These are phyloP conservation scores for Coniosporium apollinis DNA, from an alignment of 495 filamentous ascomycete species.

Conservation along the genomic window DNA sequence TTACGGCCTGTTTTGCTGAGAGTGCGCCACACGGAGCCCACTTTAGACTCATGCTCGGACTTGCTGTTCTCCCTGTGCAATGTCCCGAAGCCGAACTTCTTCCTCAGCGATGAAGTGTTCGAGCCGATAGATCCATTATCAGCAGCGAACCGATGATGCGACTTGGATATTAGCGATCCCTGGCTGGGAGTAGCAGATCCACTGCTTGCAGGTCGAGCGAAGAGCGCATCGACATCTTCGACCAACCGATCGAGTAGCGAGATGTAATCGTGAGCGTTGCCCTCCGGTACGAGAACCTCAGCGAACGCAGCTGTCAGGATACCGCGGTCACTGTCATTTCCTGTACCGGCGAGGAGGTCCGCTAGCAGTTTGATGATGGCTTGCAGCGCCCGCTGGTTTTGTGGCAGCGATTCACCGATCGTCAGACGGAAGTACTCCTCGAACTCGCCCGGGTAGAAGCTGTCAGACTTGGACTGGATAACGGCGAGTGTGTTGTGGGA, in stretches of 20 bases:
- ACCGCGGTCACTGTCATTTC: constrained; percentile 83
- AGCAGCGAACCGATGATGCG: constrained; percentile 27
- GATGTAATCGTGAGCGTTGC: constrained; percentile 66
- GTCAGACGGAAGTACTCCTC: constrained; percentile 66
- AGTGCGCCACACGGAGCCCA: constrained; percentile 67
- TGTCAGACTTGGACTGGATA: constrained; percentile 60
- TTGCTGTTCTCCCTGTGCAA: constrained; percentile 64
- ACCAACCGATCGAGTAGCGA: constrained; percentile 82
- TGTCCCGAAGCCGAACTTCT: constrained; percentile 62
- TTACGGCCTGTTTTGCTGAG: constrained; percentile 65
- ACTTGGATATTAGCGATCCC: constrained; percentile 27
- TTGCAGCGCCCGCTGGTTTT: constrained; percentile 79
- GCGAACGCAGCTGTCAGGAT: constrained; percentile 81
- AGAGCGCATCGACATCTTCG: constrained; percentile 78
- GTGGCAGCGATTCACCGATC: constrained; percentile 67
- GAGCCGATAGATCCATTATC: constrained; percentile 43
- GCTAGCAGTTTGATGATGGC: constrained; percentile 71
- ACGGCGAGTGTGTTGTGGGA: constrained; percentile 42
- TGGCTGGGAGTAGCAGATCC: constrained; percentile 22
- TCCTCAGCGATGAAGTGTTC: constrained; percentile 70
- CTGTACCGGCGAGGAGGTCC: constrained; percentile 81
- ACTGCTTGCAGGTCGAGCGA: constrained; percentile 41
- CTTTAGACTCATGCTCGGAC: constrained; percentile 49
- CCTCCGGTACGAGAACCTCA: constrained; percentile 66
- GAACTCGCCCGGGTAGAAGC: constrained; percentile 59